Percentiles rank a stretch among this genome's conserved stretches.
phyloP scores from a whole-genome alignment of 192 early-diverging fungal genomes.

The Backusella macrospora region DNA sequence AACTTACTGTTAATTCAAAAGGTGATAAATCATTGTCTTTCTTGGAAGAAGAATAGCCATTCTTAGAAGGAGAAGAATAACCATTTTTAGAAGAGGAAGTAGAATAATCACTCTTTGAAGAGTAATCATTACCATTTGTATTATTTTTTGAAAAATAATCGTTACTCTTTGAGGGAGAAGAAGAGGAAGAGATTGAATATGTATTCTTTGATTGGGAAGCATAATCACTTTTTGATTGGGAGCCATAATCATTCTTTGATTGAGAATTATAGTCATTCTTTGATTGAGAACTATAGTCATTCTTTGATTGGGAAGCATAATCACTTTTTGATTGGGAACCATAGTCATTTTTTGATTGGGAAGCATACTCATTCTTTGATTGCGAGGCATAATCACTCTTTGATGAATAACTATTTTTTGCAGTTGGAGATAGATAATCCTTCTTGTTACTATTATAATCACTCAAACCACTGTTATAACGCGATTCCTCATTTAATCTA shows the following conservation, averaged over 20 bases:
- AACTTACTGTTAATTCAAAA: conserved; percentile 16
- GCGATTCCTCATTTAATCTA: no score
- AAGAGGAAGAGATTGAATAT: no score
- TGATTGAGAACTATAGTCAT: not conserved
- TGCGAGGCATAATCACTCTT: not conserved
- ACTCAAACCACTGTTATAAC: no score
- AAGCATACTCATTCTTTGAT: not conserved
- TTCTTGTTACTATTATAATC: no score
- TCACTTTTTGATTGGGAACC: not conserved
- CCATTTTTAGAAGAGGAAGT: not conserved
- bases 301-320: not conserved
- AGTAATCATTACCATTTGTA: not conserved
- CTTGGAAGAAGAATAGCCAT: not conserved
- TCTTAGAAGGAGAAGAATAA: not conserved
- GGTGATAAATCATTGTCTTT: conserved; percentile 10
- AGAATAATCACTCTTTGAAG: not conserved
- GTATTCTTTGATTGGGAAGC: not conserved
- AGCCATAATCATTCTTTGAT: not conserved
- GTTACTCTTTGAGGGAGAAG: not conserved
- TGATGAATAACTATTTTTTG: not conserved
- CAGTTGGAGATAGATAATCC: no score
- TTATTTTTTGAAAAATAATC: not conserved
- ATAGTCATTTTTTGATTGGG: no score
- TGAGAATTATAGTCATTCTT: no score
- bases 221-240: not conserved